A percentile compares a stretch with the other conserved stretches of the same genome.
These are phyloP conservation scores for Leccinum pellstonianum DNA, from an alignment of 768 basidiomycete species.

Conservation along the genomic window DNA sequence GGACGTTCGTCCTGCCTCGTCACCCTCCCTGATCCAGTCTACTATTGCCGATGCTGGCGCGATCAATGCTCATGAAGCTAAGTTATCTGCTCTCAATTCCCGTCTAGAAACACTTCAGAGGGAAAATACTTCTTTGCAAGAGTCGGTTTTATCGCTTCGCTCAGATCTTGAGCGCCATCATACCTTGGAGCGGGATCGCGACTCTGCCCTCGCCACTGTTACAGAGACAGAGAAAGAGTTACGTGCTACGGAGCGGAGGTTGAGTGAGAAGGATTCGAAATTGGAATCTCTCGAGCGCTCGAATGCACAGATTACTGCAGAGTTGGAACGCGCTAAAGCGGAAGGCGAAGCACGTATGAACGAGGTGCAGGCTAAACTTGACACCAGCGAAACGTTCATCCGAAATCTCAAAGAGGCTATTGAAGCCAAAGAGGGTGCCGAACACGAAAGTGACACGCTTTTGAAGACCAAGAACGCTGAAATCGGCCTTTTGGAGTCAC, in stretches of 20 bases:
- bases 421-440: constrained; percentile 48
- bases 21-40: constrained; percentile 40
- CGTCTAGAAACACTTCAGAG: constrained; percentile 63
- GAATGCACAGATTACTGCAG: constrained; percentile 35
- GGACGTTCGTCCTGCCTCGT: constrained; percentile 17
- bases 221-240: constrained; percentile 44
- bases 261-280: constrained; percentile 45
- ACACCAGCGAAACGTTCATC: constrained; percentile 43
- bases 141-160: constrained; percentile 26
- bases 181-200: constrained; percentile 42
- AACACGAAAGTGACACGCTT: constrained; percentile 48
- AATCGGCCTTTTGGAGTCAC: constrained; percentile 51
- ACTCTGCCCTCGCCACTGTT: constrained; percentile 40
- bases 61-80: constrained; percentile 16
- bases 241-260: constrained; percentile 39
- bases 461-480: constrained; percentile 61
- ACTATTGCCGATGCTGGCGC: constrained; percentile 34
- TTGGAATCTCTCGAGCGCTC: constrained; percentile 49
- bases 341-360: constrained; percentile 43
- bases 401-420: constrained; percentile 52
- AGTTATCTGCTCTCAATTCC: constrained; percentile 23
- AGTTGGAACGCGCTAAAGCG: constrained; percentile 46
- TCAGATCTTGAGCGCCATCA: constrained; percentile 26
- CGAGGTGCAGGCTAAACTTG: constrained; percentile 45
- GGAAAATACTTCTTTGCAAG: constrained; percentile 63